Evolutionary conservation across 805 yeast genomes (phyloP).

Genomic region (Spathaspora arborariae): DNA sequence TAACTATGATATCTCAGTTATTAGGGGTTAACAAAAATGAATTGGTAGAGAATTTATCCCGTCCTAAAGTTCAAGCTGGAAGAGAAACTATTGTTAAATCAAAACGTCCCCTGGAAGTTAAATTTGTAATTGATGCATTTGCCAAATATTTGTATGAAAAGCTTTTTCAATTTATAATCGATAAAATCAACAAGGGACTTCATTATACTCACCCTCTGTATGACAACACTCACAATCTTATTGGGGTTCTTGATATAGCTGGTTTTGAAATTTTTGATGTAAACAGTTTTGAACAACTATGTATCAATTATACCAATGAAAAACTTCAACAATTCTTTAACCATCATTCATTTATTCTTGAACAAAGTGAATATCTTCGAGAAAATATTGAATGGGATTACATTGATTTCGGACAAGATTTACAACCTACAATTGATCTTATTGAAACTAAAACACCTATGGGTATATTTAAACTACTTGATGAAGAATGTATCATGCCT

Average conservation of each 20-base stretch:
- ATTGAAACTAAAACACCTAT: constrained; percentile 74
- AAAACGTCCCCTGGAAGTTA: constrained; percentile 74
- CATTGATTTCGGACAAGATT: constrained; percentile 90
- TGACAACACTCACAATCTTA: constrained; percentile 29
- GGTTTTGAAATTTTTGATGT: constrained; percentile 58
- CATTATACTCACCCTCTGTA: constrained; percentile 12
- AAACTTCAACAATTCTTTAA: constrained; percentile 59
- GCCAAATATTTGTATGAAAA: constrained; percentile 85
- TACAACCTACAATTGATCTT: constrained; percentile 90
- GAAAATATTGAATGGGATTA: constrained; percentile 66
- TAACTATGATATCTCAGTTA: constrained; percentile 51
- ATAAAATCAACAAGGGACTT: constrained; percentile 56
- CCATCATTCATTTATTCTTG: constrained; percentile 58
- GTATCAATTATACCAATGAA: constrained; percentile 60
- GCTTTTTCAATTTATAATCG: constrained; percentile 73
- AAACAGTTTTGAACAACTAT: constrained; percentile 58
- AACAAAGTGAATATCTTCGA: constrained; percentile 55
- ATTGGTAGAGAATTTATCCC: constrained; percentile 55
- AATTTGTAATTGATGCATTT: constrained; percentile 77
- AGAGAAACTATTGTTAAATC: constrained; percentile 79
- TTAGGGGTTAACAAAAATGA: constrained; percentile 59
- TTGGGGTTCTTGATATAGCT: constrained; percentile 59
- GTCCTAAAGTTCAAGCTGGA: constrained; percentile 90
- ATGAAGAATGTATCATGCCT: constrained; percentile 95
- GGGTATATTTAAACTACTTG: constrained; percentile 81